Conservation (phyloP, 768 basidiomycete genomes). For the Rossbeevera mucosa region DNA sequence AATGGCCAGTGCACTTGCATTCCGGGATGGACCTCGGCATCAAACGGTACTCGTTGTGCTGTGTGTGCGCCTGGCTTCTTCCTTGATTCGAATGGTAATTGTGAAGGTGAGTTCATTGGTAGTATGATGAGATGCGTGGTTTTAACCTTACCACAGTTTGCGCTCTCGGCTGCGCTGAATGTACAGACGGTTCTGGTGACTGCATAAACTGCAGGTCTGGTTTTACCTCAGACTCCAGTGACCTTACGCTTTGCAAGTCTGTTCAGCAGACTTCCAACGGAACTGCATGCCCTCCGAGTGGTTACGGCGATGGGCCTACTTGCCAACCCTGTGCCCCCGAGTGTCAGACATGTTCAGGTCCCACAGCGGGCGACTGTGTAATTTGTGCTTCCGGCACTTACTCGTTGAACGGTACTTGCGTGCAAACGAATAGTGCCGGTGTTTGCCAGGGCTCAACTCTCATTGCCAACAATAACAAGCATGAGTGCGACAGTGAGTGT, state of each 20-base stretch:
- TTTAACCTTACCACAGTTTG: constrained; percentile 47
- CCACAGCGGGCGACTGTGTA: constrained; percentile 66
- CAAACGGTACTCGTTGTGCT: constrained; percentile 73
- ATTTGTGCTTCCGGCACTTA: constrained; percentile 61
- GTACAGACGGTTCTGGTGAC: constrained; percentile 60
- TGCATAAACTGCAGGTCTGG: constrained; percentile 71
- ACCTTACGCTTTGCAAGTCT: constrained; percentile 62
- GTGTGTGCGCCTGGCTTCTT: constrained; percentile 76
- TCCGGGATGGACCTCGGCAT: constrained; percentile 65
- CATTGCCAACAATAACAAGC: constrained; percentile 77
- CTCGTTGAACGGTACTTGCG: constrained; percentile 66
- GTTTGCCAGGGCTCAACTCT: constrained; percentile 68
- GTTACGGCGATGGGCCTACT: constrained; percentile 51
- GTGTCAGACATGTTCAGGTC: constrained; percentile 68
- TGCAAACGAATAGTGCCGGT: constrained; percentile 58
- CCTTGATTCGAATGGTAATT: constrained; percentile 62
- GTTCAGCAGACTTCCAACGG: constrained; percentile 47
- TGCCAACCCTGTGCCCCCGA: constrained; percentile 60
- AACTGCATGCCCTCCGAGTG: constrained; percentile 57
- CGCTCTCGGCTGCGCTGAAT: constrained; percentile 64
- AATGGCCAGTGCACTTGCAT: constrained; percentile 74
- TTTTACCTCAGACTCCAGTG: constrained; percentile 62
- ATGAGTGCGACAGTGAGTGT: constrained; percentile 70
- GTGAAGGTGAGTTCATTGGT: constrained; percentile 47
- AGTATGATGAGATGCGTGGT: not conserved